phyloP scores from a whole-genome alignment of 1,284 basidiomycete species.

The Schizopora paradoxa region DNA sequence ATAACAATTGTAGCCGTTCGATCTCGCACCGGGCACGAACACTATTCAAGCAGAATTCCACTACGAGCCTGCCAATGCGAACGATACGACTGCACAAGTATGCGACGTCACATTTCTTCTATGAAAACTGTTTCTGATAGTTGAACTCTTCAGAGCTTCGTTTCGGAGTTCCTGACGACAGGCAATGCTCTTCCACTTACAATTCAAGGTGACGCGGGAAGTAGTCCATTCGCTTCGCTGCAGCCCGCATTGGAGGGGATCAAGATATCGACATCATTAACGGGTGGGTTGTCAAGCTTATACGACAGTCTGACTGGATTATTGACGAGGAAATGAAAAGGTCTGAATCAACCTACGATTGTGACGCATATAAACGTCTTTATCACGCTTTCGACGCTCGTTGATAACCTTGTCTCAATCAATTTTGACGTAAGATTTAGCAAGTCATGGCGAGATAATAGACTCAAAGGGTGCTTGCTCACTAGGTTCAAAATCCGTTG shows the following conservation, averaged over 20 bases:
- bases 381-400: slow-evolving; percentile 45
- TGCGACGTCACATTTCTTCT: slow-evolving; percentile 15
- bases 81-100: slow-evolving; percentile 59
- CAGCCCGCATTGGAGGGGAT: slow-evolving; percentile 53
- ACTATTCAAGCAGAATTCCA: slow-evolving; percentile 54
- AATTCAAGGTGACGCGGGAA: slow-evolving; percentile 53
- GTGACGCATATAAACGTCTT: slow-evolving; percentile 42
- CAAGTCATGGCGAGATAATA: background rate
- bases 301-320: slow-evolving; percentile 28
- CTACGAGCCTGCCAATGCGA: slow-evolving; percentile 59
- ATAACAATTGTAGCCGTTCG: slow-evolving; percentile 43
- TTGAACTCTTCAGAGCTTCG: slow-evolving; percentile 36
- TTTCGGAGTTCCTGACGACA: slow-evolving; percentile 51
- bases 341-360: slow-evolving; percentile 40
- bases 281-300: slow-evolving; percentile 32
- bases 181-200: slow-evolving; percentile 41
- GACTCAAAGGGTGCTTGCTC: slow-evolving; percentile 7
- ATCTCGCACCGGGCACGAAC: slow-evolving; percentile 59
- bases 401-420: slow-evolving; percentile 46
- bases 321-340: slow-evolving; percentile 33
- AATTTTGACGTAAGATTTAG: slow-evolving; percentile 46
- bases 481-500: slow-evolving; percentile 51
- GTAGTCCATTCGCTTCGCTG: slow-evolving; percentile 63
- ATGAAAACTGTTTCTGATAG: background rate
- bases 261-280: slow-evolving; percentile 43